phyloP scores from a whole-genome alignment of 768 basidiomycete genomes.

The Saitozyma sp. region DNA sequence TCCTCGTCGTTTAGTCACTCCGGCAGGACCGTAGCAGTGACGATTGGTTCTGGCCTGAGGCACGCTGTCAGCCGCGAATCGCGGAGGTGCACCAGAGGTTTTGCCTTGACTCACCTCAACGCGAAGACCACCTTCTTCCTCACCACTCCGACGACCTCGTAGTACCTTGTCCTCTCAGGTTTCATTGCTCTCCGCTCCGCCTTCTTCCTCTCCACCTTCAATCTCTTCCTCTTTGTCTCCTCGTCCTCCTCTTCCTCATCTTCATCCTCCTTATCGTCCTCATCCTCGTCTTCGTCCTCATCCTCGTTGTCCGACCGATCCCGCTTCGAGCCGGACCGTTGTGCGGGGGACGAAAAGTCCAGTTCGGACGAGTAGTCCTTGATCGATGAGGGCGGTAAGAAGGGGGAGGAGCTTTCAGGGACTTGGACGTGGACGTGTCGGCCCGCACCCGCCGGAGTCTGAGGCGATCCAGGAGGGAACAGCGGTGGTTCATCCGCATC shows the following conservation, averaged over 20 bases:
- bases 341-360: constrained; percentile 32
- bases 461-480: constrained; percentile 12
- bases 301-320: constrained; percentile 10
- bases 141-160: constrained; percentile 48
- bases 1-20: constrained; percentile 14
- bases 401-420: constrained; percentile 8
- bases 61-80: constrained; percentile 4
- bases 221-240: constrained; percentile 9
- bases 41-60: constrained; percentile 50
- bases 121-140: constrained; percentile 50
- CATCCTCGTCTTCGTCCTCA: constrained; percentile 16
- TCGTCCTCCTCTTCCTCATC: not conserved
- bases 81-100: not conserved
- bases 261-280: not conserved
- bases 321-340: not conserved
- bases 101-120: constrained; percentile 34
- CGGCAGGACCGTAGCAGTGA: constrained; percentile 49
- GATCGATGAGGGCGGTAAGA: constrained; percentile 18
- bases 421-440: not conserved
- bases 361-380: constrained; percentile 49
- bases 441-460: not conserved
- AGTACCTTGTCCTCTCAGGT: constrained; percentile 37
- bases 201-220: constrained; percentile 11
- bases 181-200: constrained; percentile 3
- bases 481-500: constrained; percentile 21